Evolutionary conservation across 1,139 yeast species (phyloP).

Genomic region (Scheffersomyces segobiensis): DNA sequence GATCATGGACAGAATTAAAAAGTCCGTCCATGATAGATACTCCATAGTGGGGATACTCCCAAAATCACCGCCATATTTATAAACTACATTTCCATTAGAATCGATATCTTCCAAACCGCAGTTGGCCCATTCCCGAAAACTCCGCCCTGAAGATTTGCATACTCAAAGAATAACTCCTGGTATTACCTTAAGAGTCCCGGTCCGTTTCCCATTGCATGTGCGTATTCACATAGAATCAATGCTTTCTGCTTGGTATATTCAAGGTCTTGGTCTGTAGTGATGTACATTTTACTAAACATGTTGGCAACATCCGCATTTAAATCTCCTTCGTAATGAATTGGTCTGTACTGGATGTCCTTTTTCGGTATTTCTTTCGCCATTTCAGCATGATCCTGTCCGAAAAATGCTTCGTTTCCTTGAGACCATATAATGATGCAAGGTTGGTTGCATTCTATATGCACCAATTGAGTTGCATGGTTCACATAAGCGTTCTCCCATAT

Average conservation of each 20-base stretch:
- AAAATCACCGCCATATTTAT: conserved; percentile 37
- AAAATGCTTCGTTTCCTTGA: conserved; percentile 36
- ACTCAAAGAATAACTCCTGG: conserved; percentile 26
- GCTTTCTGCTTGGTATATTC: conserved; percentile 8
- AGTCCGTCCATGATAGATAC: conserved; percentile 37
- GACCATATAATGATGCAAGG: conserved; percentile 36
- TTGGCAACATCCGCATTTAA: conserved; percentile 23
- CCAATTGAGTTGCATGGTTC: conserved; percentile 30
- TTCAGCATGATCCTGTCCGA: conserved; percentile 28
- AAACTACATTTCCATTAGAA: conserved; percentile 12
- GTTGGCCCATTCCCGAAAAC: conserved; percentile 41
- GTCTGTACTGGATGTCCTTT: conserved; percentile 21
- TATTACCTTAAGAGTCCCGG: conserved; percentile 34
- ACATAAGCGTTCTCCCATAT: conserved; percentile 31
- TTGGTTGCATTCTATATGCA: conserved; percentile 30
- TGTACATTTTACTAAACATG: conserved; percentile 31
- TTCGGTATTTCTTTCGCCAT: conserved; percentile 25
- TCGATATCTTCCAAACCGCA: conserved; percentile 25
- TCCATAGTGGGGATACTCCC: conserved; percentile 33
- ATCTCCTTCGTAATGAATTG: conserved; percentile 34
- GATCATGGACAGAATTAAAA: conserved; percentile 27
- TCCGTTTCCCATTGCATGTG: conserved; percentile 40
- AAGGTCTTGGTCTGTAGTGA: conserved; percentile 15
- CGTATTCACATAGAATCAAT: conserved; percentile 33
- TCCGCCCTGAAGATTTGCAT: conserved; percentile 31